Base-by-base conservation (phyloP, 805 yeast species). In the Metschnikowia shivogae region DNA sequence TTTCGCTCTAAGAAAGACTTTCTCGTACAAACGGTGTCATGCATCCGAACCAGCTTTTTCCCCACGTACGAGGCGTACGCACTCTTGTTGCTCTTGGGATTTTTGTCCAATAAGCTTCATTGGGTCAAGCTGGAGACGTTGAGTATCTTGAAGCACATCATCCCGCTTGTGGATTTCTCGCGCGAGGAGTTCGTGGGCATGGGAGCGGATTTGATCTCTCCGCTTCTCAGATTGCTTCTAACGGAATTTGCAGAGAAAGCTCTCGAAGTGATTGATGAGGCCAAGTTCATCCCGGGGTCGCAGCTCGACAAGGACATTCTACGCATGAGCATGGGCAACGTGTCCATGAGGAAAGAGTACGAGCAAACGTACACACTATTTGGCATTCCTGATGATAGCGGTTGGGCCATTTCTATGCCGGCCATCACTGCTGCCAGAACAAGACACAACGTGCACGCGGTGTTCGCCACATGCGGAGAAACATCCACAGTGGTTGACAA, bases 341-440 rank as follows among this genome's bases (percentile, higher is more conserved):
- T 82, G 11, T 78, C 87, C 7, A 73, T 86, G 54, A 80, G 85
- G 55, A 86, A 84, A 51, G 95, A 87, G 52, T 86, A 84, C 59
- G 96, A 86, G 53, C 82, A 80, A 54, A 84, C 93, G 3, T 89
- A 93, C 0, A 89, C 97, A 0, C 69, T 93, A 44, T 95, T 89
- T 68, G 99, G 99, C 12, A 82, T 92, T 20, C 98, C 99, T 0
- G 92, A 86, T 49, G 96, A 87, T 10, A 82, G 85, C 57, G 99
- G 99, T 1, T 93, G 99, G 99, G 84, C 97, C 0, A 82, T 95
- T 40, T 95, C 98, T 1, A 86, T 87, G 92, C 97, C 99, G 2
- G 87, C 92, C 0, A 81, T 89, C 35, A 84, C 93, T 1, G 89
- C 97, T 0, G 85, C 95, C 0, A 78, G 86, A 12, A 87, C 98